phyloP scores from a whole-genome alignment of 2,329 filamentous ascomycete species.

The Colletotrichum melonis region DNA sequence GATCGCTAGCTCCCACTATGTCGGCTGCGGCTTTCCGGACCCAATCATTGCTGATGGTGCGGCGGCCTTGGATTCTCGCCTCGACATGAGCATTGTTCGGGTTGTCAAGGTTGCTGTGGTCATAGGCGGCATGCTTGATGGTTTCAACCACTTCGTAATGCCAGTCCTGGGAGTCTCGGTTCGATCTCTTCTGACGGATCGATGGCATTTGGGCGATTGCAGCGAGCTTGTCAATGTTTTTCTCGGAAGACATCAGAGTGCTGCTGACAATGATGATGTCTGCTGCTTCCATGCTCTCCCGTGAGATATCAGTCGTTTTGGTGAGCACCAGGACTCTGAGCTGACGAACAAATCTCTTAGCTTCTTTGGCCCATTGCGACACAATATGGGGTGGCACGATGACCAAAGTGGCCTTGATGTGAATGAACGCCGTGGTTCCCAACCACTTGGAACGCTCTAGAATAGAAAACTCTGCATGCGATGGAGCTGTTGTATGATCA shows the following conservation, averaged over 20 bases:
- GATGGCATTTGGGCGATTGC: constrained; percentile 25
- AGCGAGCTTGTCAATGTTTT: constrained; percentile 10
- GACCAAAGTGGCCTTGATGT: constrained; percentile 51
- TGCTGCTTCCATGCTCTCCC: constrained; percentile 41
- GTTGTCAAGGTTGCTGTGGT: background rate
- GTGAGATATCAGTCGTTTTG: constrained; percentile 5
- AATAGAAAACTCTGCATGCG: constrained; percentile 37
- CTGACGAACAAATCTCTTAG: constrained; percentile 44
- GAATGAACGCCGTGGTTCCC: background rate
- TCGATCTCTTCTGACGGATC: constrained; percentile 1
- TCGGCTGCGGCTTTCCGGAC: background rate
- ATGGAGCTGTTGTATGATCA: constrained; percentile 37
- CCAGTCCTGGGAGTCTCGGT: constrained; percentile 13
- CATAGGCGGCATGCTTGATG: constrained; percentile 2
- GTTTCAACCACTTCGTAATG: constrained; percentile 13
- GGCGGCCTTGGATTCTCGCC: background rate
- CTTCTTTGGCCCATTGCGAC: constrained; percentile 51
- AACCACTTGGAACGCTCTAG: constrained; percentile 30
- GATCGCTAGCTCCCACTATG: constrained; percentile 23
- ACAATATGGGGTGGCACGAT: constrained; percentile 54
- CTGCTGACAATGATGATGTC: constrained; percentile 52
- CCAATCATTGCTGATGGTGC: background rate
- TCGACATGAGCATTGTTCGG: background rate
- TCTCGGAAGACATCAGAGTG: constrained; percentile 12
- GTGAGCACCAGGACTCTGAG: constrained; percentile 42